Conservation (phyloP, 2,329 filamentous ascomycete species). For the Apiospora saccharicola region DNA sequence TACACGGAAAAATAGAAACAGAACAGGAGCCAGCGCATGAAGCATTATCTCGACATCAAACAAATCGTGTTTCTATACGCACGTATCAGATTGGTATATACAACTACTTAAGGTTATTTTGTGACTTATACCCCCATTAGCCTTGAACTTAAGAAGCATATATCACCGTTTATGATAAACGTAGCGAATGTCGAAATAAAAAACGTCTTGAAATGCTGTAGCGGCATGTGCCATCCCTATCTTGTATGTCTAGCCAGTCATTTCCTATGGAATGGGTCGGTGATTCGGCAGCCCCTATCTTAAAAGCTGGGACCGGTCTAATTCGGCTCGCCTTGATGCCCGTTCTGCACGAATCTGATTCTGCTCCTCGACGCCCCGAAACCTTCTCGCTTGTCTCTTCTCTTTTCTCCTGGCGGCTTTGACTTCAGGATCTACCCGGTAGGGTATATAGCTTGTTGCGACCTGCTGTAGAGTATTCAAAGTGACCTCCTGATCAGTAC, state of each 20-base stretch:
- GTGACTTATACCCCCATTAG: not conserved
- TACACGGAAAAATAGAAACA: constrained; percentile 5
- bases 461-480: not conserved
- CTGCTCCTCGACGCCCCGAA: constrained; percentile 2
- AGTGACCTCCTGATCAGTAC: not conserved
- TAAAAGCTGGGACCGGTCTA: not conserved
- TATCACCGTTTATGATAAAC: not conserved
- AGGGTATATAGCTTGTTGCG: not conserved
- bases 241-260: not conserved
- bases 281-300: not conserved
- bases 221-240: not conserved
- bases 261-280: not conserved
- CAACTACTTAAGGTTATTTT: not conserved
- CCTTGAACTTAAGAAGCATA: not conserved
- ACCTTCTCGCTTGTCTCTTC: not conserved
- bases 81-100: not conserved
- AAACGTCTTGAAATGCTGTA: not conserved
- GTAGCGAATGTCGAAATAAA: constrained; percentile 11
- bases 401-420: not conserved
- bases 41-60: not conserved
- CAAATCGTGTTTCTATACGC: not conserved
- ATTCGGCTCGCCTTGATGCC: not conserved
- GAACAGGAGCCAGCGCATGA: not conserved
- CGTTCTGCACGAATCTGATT: not conserved
- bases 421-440: not conserved